Conservation (phyloP, 192 early-diverging fungal species). For the Backusella tuberculispora region DNA sequence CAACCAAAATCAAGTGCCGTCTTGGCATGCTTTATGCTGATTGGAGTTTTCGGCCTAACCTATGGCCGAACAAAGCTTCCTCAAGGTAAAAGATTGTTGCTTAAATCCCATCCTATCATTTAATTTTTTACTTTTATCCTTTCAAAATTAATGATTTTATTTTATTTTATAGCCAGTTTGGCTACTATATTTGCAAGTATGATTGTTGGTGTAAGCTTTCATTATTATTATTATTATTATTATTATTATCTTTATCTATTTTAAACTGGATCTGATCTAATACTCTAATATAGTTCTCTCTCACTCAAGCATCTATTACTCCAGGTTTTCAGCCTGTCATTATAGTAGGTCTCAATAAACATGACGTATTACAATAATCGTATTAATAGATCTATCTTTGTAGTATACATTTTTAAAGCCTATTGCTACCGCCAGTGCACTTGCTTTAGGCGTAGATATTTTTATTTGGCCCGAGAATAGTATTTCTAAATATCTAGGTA, state of each 20-base stretch:
- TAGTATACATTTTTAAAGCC: conserved; percentile 39
- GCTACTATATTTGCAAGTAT: conserved; percentile 36
- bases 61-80: conserved; percentile 31
- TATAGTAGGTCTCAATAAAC: conserved; percentile 22
- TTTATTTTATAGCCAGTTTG: conserved; percentile 28
- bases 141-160: background rate
- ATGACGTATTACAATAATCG: background rate
- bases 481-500: conserved; percentile 28
- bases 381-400: background rate
- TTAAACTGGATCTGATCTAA: background rate
- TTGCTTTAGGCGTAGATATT: conserved; percentile 28
- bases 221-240: background rate
- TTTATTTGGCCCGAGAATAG: conserved; percentile 42
- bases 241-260: background rate
- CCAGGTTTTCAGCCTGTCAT: conserved; percentile 28
- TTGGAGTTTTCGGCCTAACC: conserved; percentile 35
- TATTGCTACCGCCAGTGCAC: conserved; percentile 30
- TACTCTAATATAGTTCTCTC: conserved; percentile 25
- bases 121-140: background rate
- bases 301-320: conserved; percentile 27
- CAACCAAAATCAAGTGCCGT: conserved; percentile 28
- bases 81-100: conserved; percentile 25
- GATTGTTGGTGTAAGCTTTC: conserved; percentile 21
- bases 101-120: background rate
- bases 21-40: conserved; percentile 33